Percentiles rank a stretch among this genome's conserved stretches.
phyloP scores from a whole-genome alignment of 352 stramenopile species.

The Globisporangium camurandrum region DNA sequence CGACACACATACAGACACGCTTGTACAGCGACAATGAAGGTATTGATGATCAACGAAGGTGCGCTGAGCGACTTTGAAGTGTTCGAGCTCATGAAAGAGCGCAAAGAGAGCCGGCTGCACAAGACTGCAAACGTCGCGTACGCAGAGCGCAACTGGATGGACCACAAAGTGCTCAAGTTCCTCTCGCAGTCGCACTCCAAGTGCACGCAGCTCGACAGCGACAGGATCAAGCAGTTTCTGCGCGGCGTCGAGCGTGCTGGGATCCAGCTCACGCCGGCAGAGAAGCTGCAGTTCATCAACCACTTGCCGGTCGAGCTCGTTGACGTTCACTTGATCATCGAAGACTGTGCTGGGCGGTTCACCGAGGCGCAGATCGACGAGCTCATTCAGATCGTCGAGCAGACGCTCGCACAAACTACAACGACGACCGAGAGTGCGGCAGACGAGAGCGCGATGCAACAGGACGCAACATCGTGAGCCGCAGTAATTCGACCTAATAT shows the following conservation, averaged over 20 bases:
- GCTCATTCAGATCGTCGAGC: slow-evolving; percentile 60
- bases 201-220: slow-evolving; percentile 39
- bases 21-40: slow-evolving; percentile 68
- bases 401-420: slow-evolving; percentile 37
- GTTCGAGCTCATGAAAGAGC: slow-evolving; percentile 75
- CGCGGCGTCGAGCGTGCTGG: slow-evolving; percentile 33
- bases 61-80: slow-evolving; percentile 77
- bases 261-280: slow-evolving; percentile 47
- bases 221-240: slow-evolving; percentile 54
- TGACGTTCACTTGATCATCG: slow-evolving; percentile 78
- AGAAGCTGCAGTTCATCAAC: slow-evolving; percentile 86
- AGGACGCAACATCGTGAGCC: slow-evolving; percentile 6
- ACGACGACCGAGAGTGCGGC: slow-evolving; percentile 16
- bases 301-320: slow-evolving; percentile 76
- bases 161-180: slow-evolving; percentile 87
- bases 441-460: slow-evolving; percentile 19
- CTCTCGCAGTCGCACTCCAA: slow-evolving; percentile 61
- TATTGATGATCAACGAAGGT: slow-evolving; percentile 76
- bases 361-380: slow-evolving; percentile 69
- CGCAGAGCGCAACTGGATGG: slow-evolving; percentile 85
- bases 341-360: slow-evolving; percentile 77
- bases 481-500: too few species aligned
- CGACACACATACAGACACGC: too few species aligned
- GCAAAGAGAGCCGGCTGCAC: slow-evolving; percentile 66
- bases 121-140: slow-evolving; percentile 71